phyloP scores from a whole-genome alignment of 305 asterid species.

The Andrographis paniculata region DNA sequence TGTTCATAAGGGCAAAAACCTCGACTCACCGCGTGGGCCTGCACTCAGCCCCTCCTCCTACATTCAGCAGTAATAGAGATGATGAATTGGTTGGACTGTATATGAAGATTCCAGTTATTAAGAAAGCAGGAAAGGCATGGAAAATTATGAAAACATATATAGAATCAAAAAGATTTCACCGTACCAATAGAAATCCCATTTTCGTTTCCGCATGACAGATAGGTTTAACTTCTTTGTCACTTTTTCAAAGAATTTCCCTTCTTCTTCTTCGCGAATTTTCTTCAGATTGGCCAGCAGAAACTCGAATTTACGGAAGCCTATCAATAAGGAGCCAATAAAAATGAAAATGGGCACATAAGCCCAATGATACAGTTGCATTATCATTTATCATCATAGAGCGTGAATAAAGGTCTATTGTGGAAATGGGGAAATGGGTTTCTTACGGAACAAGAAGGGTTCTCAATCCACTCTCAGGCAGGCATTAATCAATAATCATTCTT shows the following conservation, averaged over 20 bases:
- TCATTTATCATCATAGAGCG: too few species aligned
- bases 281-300: too few species aligned
- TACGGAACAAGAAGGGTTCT: too few species aligned
- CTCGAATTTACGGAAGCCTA: too few species aligned
- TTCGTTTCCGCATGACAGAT: conserved; percentile 67
- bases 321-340: too few species aligned
- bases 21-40: conserved; percentile 62
- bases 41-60: conserved; percentile 80
- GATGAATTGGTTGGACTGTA: conserved; percentile 68
- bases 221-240: conserved; percentile 82
- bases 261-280: conserved; percentile 65
- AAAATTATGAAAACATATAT: not conserved
- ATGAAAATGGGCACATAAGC: too few species aligned
- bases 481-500: too few species aligned
- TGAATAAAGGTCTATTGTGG: too few species aligned
- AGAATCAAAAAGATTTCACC: conserved; percentile 3
- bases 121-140: conserved; percentile 16
- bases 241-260: conserved; percentile 65
- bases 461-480: too few species aligned
- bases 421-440: too few species aligned
- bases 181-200: conserved; percentile 76
- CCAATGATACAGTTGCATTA: too few species aligned
- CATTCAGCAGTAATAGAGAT: conserved; percentile 57
- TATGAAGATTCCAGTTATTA: conserved; percentile 12
- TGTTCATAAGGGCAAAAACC: conserved; percentile 65